These are phyloP conservation scores for Calonectria hongkongensis DNA, from an alignment of 2,329 filamentous ascomycete species.

Conservation along the genomic window DNA sequence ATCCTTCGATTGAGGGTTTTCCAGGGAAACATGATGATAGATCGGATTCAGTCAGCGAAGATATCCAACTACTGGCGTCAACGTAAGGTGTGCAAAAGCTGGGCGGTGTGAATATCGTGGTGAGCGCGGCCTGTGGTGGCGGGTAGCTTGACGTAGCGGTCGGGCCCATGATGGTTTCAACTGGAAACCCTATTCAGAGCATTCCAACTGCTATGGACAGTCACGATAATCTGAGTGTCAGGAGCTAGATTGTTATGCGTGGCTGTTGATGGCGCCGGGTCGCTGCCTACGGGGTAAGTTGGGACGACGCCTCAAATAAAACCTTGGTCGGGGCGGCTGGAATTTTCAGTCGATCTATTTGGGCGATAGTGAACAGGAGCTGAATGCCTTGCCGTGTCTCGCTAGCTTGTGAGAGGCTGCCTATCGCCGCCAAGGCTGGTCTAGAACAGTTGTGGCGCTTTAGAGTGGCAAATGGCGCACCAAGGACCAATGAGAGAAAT, in stretches of 20 bases:
- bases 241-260: too few relatives aligned
- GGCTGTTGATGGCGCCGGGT: too few relatives aligned
- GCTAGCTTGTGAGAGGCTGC: neutral
- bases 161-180: neutral
- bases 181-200: too few relatives aligned
- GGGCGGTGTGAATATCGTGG: slow-evolving; percentile 16
- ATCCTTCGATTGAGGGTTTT: neutral
- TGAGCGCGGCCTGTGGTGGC: neutral
- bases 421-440: neutral
- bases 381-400: neutral
- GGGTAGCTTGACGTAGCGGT: neutral
- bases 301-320: neutral
- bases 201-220: too few relatives aligned
- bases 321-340: neutral
- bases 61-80: neutral
- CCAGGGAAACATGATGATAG: slow-evolving; percentile 17
- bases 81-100: slow-evolving; percentile 18
- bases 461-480: neutral
- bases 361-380: neutral
- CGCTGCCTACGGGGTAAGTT: too few relatives aligned
- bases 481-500: neutral
- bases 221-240: too few relatives aligned
- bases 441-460: neutral
- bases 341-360: neutral
- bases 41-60: neutral